Percentiles rank a stretch among this genome's conserved stretches.
These are phyloP conservation scores for Arabis hirsuta DNA, from an alignment of 345 rosid species.

Conservation along the genomic window DNA sequence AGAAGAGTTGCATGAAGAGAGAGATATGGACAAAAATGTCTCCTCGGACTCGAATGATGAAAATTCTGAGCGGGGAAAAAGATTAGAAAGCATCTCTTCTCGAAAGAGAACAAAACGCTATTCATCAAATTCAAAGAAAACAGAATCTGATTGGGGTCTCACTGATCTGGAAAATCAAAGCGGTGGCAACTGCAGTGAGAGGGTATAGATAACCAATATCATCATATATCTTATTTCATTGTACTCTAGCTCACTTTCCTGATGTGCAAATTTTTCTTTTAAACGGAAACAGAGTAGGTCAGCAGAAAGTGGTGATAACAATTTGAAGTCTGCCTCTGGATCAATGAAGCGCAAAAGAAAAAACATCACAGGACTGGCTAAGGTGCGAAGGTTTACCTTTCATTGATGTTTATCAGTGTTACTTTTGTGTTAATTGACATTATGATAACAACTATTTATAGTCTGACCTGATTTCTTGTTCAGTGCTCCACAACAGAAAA, in stretches of 20 bases:
- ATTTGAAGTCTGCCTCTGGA: conserved; percentile 59
- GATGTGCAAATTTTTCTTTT: conserved; percentile 23
- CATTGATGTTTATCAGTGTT: conserved; percentile 21
- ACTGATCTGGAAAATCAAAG: conserved; percentile 52
- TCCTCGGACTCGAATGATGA: conserved; percentile 49
- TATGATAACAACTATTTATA: conserved; percentile 4
- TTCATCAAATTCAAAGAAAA: conserved; percentile 48
- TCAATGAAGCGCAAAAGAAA: conserved; percentile 71
- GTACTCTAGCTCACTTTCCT: conserved; percentile 15
- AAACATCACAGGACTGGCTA: conserved; percentile 68
- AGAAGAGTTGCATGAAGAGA: conserved; percentile 46
- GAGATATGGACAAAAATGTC: conserved; percentile 41
- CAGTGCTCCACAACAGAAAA: conserved; percentile 72
- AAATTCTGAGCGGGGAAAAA: conserved; percentile 37
- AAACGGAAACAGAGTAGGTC: conserved; percentile 48
- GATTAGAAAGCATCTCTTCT: conserved; percentile 49
- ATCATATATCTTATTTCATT: not conserved
- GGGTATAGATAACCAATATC: conserved; percentile 52
- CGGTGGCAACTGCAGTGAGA: conserved; percentile 53
- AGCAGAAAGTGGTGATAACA: conserved; percentile 48
- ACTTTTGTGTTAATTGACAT: conserved; percentile 22
- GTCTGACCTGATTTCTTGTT: conserved; percentile 38
- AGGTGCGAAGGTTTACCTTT: conserved; percentile 55
- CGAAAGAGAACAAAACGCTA: conserved; percentile 48
- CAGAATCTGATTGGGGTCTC: conserved; percentile 51